Percentiles rank a stretch among this genome's conserved stretches.
Conservation (phyloP, 345 rosid species). For the Camelina laxa region DNA sequence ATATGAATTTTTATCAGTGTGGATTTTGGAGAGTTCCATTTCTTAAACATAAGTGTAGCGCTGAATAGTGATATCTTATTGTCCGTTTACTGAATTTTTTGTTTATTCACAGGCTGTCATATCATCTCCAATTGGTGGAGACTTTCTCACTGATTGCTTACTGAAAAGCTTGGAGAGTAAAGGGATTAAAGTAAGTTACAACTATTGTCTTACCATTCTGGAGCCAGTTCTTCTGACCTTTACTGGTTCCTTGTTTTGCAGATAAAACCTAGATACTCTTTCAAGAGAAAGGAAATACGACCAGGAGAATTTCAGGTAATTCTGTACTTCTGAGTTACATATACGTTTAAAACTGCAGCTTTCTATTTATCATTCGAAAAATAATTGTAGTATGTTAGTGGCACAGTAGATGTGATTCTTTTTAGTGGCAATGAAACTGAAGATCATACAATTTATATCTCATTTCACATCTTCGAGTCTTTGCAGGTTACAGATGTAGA, state of each 20-base stretch:
- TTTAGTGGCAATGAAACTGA: no score
- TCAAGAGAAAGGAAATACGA: conserved; percentile 86
- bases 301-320: conserved; percentile 87
- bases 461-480: conserved; percentile 10
- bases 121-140: conserved; percentile 88
- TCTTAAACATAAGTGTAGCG: neutral
- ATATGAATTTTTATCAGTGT: neutral
- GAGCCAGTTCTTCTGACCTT: neutral
- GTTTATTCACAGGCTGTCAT: conserved; percentile 64
- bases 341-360: neutral
- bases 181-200: conserved; percentile 70
- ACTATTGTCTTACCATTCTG: neutral
- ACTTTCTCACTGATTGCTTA: conserved; percentile 86
- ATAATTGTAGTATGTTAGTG: no score
- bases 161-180: conserved; percentile 95
- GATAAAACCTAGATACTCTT: conserved; percentile 97
- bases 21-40: neutral
- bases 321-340: neutral
- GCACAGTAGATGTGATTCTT: no score
- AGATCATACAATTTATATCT: neutral
- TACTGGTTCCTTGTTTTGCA: conserved; percentile 44
- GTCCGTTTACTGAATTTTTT: neutral
- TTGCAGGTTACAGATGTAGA: conserved; percentile 72
- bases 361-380: neutral
- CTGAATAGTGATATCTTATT: neutral